Percentiles rank a stretch among this genome's conserved stretches.
These are phyloP conservation scores for Mycena kentingensis DNA, from an alignment of 768 basidiomycete genomes.

Conservation along the genomic window DNA sequence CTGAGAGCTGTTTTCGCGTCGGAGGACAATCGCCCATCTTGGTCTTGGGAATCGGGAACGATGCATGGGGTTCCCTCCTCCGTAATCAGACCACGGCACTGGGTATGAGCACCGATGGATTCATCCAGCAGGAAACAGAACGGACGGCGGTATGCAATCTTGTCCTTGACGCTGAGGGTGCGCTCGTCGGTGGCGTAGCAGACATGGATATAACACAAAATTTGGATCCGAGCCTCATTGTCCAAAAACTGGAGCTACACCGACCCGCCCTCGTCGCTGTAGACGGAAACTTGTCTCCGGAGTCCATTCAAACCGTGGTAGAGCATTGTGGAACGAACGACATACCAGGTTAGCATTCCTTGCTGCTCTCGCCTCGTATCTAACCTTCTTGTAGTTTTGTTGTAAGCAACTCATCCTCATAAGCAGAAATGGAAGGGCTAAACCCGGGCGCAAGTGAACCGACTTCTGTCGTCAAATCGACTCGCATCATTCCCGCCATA, in stretches of 20 bases:
- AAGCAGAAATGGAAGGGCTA: constrained; percentile 1
- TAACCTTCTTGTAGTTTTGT: constrained; percentile 59
- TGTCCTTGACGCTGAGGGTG: constrained; percentile 70
- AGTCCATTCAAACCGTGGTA: constrained; percentile 54
- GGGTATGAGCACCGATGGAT: constrained; percentile 85
- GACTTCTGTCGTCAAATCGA: constrained; percentile 84
- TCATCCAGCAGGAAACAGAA: constrained; percentile 38
- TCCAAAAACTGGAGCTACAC: constrained; percentile 48
- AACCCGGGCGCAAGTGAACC: constrained; percentile 67
- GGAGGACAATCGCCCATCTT: constrained; percentile 55
- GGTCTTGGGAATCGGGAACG: constrained; percentile 74
- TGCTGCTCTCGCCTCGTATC: not conserved
- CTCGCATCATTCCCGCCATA: constrained; percentile 66
- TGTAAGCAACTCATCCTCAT: constrained; percentile 46
- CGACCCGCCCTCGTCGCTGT: constrained; percentile 64
- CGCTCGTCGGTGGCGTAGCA: constrained; percentile 82
- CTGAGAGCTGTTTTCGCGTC: constrained; percentile 82
- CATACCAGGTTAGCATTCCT: constrained; percentile 53
- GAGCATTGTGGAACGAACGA: constrained; percentile 46
- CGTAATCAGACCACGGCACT: constrained; percentile 52
- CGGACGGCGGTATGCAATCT: constrained; percentile 86
- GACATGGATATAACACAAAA: constrained; percentile 78
- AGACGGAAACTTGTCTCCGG: constrained; percentile 72
- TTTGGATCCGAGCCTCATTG: constrained; percentile 28
- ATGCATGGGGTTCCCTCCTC: constrained; percentile 74